A percentile compares a stretch with the other conserved stretches of the same genome.
Evolutionary conservation across 768 basidiomycete genomes (phyloP).

Genomic region (Boletus patriciae): DNA sequence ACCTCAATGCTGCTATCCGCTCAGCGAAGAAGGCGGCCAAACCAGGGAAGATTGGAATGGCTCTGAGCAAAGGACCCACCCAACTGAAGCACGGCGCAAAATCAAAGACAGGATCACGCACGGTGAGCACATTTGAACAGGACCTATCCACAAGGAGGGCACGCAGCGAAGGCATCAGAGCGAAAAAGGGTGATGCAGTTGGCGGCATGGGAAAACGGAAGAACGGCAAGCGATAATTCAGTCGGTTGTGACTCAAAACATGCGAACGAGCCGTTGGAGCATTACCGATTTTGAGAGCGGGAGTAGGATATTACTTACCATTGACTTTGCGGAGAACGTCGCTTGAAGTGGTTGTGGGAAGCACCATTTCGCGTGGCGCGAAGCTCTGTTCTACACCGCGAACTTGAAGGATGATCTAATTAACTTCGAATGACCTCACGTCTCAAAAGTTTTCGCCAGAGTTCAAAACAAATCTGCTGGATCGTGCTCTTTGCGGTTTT

Average conservation of each 20-base stretch:
- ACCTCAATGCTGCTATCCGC: slow-evolving; percentile 75
- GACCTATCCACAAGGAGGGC: slow-evolving; percentile 52
- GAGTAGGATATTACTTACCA: background rate
- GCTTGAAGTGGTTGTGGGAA: slow-evolving; percentile 20
- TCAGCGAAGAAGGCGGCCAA: slow-evolving; percentile 78
- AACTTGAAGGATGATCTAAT: slow-evolving; percentile 13
- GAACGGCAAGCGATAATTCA: slow-evolving; percentile 36
- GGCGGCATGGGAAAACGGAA: slow-evolving; percentile 53
- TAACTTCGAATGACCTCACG: slow-evolving; percentile 21
- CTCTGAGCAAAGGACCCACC: slow-evolving; percentile 38
- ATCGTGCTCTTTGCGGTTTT: background rate
- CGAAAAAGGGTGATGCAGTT: slow-evolving; percentile 60
- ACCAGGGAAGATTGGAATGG: slow-evolving; percentile 72
- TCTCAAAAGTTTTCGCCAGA: slow-evolving; percentile 9
- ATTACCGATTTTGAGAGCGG: background rate
- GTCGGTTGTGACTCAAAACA: background rate
- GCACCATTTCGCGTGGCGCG: slow-evolving; percentile 31
- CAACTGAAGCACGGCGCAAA: slow-evolving; percentile 36
- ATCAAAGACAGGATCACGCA: slow-evolving; percentile 32
- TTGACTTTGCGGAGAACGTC: background rate
- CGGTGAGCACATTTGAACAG: slow-evolving; percentile 51
- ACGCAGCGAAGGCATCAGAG: slow-evolving; percentile 58
- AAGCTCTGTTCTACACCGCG: slow-evolving; percentile 20
- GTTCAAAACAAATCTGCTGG: background rate
- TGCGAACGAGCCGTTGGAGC: background rate